Percentiles rank a stretch among this genome's conserved stretches.
Conservation (phyloP, 805 yeast genomes). For the Suhomyces sp. region DNA sequence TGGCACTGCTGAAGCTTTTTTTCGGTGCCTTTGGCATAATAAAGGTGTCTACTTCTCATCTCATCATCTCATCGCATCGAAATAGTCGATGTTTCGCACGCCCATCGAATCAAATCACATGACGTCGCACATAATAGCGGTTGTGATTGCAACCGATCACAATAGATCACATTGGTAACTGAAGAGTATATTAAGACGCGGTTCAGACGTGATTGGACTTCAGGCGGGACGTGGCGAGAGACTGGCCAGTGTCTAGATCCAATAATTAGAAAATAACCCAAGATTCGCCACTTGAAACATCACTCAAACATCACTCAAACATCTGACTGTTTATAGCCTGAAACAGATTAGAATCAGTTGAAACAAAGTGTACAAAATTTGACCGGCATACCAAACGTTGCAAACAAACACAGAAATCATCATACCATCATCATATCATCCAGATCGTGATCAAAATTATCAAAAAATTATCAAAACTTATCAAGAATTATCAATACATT, state of each 20-base stretch:
- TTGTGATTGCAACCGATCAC: background rate
- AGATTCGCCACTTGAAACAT: background rate
- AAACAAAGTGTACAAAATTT: background rate
- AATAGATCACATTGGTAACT: background rate
- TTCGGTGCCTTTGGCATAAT: conserved; percentile 62
- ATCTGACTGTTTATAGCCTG: too few species aligned
- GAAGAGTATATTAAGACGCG: background rate
- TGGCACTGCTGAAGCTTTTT: conserved; percentile 53
- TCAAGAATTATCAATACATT: too few species aligned
- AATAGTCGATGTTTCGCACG: too few species aligned
- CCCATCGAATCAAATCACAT: background rate
- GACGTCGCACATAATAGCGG: background rate
- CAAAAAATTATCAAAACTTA: too few species aligned
- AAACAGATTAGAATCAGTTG: background rate
- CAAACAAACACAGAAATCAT: too few species aligned
- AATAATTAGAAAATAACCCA: too few species aligned
- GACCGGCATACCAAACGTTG: too few species aligned
- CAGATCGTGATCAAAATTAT: too few species aligned
- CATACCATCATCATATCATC: too few species aligned
- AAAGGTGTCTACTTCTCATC: background rate
- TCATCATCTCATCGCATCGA: background rate
- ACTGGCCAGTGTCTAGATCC: background rate
- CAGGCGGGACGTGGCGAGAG: background rate
- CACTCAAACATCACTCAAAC: background rate
- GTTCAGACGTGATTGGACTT: background rate